These are phyloP conservation scores for Colletotrichum truncatum DNA, from an alignment of 2,329 filamentous ascomycete species.

Conservation along the genomic window DNA sequence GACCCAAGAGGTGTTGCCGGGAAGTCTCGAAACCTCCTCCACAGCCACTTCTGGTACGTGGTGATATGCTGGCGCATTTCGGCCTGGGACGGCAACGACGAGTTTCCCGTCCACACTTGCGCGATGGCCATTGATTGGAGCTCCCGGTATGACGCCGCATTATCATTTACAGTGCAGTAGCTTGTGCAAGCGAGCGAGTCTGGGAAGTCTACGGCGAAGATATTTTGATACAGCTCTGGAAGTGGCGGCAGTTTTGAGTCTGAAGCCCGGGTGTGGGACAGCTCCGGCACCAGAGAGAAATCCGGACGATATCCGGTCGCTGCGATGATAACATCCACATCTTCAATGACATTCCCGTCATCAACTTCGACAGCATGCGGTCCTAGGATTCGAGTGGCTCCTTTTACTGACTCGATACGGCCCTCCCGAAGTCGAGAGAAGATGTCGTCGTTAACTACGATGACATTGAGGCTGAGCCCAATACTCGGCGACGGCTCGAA, in stretches of 20 bases:
- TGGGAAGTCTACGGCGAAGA: slow-evolving; percentile 53
- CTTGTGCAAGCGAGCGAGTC: slow-evolving; percentile 54
- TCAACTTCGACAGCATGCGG: slow-evolving; percentile 38
- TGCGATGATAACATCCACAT: slow-evolving; percentile 42
- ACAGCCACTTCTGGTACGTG: slow-evolving; percentile 43
- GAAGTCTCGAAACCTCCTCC: slow-evolving; percentile 37
- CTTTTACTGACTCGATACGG: background rate
- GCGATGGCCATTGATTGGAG: slow-evolving; percentile 50
- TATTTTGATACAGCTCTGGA: slow-evolving; percentile 50
- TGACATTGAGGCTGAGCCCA: background rate
- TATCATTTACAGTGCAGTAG: slow-evolving; percentile 44
- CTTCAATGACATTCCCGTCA: slow-evolving; percentile 37
- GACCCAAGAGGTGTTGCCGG: slow-evolving; percentile 36
- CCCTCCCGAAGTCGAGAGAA: slow-evolving; percentile 1
- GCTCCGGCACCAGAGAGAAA: slow-evolving; percentile 38
- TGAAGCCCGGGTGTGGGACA: slow-evolving; percentile 36
- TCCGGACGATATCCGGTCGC: slow-evolving; percentile 46
- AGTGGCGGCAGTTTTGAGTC: slow-evolving; percentile 38
- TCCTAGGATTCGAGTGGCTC: slow-evolving; percentile 33
- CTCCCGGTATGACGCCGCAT: slow-evolving; percentile 48
- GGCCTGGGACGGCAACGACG: slow-evolving; percentile 42
- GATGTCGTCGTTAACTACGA: slow-evolving; percentile 3
- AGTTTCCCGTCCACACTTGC: slow-evolving; percentile 38
- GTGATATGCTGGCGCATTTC: slow-evolving; percentile 49
- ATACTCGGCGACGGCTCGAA: background rate